Conservation (phyloP, 352 stramenopile species). For the Globisporangium abappressorium region DNA sequence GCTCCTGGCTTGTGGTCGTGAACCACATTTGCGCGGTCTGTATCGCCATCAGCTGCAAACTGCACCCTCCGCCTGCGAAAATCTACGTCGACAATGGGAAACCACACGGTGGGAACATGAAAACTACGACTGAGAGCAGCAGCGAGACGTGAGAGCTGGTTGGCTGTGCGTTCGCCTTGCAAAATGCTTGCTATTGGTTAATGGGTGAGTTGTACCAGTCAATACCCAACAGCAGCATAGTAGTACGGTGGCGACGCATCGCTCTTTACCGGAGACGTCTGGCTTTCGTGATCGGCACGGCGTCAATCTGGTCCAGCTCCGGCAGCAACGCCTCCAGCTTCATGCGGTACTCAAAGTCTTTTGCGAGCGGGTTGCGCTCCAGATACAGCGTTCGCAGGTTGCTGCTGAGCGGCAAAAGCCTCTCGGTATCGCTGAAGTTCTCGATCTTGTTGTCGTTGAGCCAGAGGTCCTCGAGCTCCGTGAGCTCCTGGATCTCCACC, state of each 20-base stretch:
- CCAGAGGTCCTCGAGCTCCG: slow-evolving; percentile 71
- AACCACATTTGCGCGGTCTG: slow-evolving; percentile 49
- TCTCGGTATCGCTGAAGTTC: slow-evolving; percentile 59
- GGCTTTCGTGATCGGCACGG: slow-evolving; percentile 63
- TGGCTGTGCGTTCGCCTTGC: neutral
- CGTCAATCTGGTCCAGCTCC: slow-evolving; percentile 95
- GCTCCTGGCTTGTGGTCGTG: slow-evolving; percentile 62
- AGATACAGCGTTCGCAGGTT: slow-evolving; percentile 93
- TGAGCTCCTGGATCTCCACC: slow-evolving; percentile 32
- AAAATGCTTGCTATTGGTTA: neutral
- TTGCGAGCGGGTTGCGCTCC: slow-evolving; percentile 93
- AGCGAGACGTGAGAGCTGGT: slow-evolving; percentile 4
- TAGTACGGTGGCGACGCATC: neutral
- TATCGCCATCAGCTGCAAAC: slow-evolving; percentile 51
- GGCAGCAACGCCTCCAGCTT: slow-evolving; percentile 88
- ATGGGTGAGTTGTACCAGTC: neutral
- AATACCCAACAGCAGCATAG: neutral
- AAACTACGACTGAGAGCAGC: slow-evolving; percentile 11
- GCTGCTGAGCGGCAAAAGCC: slow-evolving; percentile 68
- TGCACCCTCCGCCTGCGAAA: slow-evolving; percentile 47
- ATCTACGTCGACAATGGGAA: slow-evolving; percentile 51
- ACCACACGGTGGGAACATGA: slow-evolving; percentile 19
- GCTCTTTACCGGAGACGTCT: slow-evolving; percentile 25
- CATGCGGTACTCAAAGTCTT: slow-evolving; percentile 95
- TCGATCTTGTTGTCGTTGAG: slow-evolving; percentile 70